Conservation (phyloP, 2,329 filamentous ascomycete species). For the Helotiales sp. region DNA sequence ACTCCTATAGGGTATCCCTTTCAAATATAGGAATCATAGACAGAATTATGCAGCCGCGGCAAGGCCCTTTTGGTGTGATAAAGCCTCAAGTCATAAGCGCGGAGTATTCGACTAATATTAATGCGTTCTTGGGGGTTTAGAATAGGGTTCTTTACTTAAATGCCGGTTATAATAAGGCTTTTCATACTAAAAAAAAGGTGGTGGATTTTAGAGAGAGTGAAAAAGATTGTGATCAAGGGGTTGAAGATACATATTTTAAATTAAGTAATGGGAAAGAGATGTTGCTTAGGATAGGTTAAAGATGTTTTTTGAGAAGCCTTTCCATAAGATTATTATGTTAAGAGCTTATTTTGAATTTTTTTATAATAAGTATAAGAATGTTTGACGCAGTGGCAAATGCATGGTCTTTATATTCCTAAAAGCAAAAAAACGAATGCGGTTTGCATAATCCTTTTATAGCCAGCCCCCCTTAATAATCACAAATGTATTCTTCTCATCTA, state of each 20-base stretch:
- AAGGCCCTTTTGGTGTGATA: background rate
- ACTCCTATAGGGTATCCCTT: too few species aligned
- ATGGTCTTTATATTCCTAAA: too few species aligned
- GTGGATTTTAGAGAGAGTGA: slow-evolving; percentile 10
- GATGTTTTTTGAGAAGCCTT: too few species aligned
- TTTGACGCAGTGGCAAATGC: too few species aligned
- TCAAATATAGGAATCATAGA: slow-evolving; percentile 20
- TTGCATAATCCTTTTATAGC: too few species aligned
- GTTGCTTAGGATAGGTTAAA: too few species aligned
- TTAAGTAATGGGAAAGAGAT: background rate
- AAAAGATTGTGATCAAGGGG: slow-evolving; percentile 12
- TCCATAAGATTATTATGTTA: too few species aligned
- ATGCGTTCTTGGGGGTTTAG: slow-evolving; percentile 14
- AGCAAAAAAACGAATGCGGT: too few species aligned
- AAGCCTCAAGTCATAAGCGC: slow-evolving; percentile 15
- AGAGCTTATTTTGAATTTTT: too few species aligned
- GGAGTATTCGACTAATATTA: slow-evolving; percentile 15
- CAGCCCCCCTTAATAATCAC: too few species aligned
- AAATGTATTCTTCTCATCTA: too few species aligned
- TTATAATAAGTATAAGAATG: too few species aligned
- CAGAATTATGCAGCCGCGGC: slow-evolving; percentile 2
- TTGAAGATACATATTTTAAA: background rate
- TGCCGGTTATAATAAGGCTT: slow-evolving; percentile 18
- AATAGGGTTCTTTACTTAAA: slow-evolving; percentile 11
- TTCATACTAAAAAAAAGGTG: slow-evolving; percentile 10